A percentile compares a stretch with the other conserved stretches of the same genome.
Evolutionary conservation across 2,329 filamentous ascomycete species (phyloP).

Genomic region (Xylariales sp.): DNA sequence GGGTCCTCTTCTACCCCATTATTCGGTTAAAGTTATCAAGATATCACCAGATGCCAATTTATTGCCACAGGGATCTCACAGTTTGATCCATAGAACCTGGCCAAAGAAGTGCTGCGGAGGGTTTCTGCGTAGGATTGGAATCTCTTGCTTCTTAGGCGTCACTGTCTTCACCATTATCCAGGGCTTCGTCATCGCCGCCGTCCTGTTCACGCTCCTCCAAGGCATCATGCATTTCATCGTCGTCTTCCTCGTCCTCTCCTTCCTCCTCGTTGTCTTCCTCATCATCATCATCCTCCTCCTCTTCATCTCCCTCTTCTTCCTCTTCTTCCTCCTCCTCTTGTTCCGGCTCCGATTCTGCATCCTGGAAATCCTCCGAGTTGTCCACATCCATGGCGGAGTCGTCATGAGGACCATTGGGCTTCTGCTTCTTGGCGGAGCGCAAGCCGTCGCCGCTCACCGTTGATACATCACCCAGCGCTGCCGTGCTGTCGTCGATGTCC

Average conservation of each 20-base stretch:
- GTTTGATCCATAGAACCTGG: too few species aligned
- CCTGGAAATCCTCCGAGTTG: conserved; percentile 26
- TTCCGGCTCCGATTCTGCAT: conserved; percentile 35
- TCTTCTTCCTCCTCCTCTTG: conserved; percentile 46
- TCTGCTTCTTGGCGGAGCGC: conserved; percentile 33
- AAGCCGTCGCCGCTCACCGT: conserved; percentile 16
- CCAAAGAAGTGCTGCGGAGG: too few species aligned
- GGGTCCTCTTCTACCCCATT: too few species aligned
- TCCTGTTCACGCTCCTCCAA: conserved; percentile 28
- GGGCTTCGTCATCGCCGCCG: conserved; percentile 52
- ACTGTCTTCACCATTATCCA: conserved; percentile 57
- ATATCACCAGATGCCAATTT: too few species aligned
- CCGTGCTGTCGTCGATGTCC: conserved; percentile 4
- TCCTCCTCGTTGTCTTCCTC: conserved; percentile 32
- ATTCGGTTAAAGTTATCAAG: too few species aligned
- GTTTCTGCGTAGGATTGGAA: conserved; percentile 6
- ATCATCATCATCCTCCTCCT: conserved; percentile 48
- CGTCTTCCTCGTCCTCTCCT: conserved; percentile 38
- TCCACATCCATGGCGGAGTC: conserved; percentile 43
- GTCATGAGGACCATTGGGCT: conserved; percentile 29
- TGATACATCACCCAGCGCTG: too few species aligned
- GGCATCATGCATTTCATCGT: conserved; percentile 35
- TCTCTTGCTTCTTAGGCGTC: conserved; percentile 31
- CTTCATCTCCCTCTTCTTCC: conserved; percentile 49
- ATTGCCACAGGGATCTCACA: too few species aligned